Evolutionary conservation across 2,329 filamentous ascomycete species (phyloP).

Genomic region (Chrysoporthe austroafricana): DNA sequence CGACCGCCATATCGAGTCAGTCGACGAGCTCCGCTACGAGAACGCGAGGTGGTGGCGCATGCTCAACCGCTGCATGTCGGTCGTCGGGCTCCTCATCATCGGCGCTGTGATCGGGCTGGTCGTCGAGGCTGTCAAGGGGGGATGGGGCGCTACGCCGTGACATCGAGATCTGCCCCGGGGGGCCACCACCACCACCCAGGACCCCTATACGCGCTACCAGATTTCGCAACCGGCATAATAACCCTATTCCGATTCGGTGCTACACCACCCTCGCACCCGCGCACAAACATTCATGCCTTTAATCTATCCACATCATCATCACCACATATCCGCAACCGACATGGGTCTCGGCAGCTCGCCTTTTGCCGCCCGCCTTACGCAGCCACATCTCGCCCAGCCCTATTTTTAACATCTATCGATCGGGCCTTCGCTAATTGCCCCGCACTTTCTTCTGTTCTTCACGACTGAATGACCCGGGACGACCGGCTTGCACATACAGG

Average conservation of each 20-base stretch:
- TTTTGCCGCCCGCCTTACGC: slow-evolving; percentile 6
- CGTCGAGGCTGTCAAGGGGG: slow-evolving; percentile 55
- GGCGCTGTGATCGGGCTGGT: slow-evolving; percentile 56
- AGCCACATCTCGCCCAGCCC: not conserved
- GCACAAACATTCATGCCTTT: not conserved
- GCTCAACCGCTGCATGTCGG: slow-evolving; percentile 61
- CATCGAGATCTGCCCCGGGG: not conserved
- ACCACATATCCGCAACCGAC: not conserved
- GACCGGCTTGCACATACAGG: slow-evolving; percentile 12
- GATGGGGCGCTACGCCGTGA: slow-evolving; percentile 43
- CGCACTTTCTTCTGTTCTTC: not conserved
- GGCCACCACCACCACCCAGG: not conserved
- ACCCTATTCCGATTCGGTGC: not conserved
- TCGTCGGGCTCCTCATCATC: slow-evolving; percentile 58
- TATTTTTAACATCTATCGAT: not conserved
- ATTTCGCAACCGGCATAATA: not conserved
- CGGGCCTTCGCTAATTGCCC: not conserved
- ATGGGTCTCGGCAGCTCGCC: not conserved
- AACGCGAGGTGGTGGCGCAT: slow-evolving; percentile 64
- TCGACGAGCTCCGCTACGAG: slow-evolving; percentile 52
- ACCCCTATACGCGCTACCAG: no score
- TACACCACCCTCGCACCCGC: not conserved
- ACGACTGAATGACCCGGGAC: slow-evolving; percentile 15
- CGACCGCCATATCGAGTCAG: slow-evolving; percentile 39
- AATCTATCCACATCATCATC: not conserved